Base-by-base conservation (phyloP, 129 eudicot genomes). In the Centaurea solstitialis region DNA sequence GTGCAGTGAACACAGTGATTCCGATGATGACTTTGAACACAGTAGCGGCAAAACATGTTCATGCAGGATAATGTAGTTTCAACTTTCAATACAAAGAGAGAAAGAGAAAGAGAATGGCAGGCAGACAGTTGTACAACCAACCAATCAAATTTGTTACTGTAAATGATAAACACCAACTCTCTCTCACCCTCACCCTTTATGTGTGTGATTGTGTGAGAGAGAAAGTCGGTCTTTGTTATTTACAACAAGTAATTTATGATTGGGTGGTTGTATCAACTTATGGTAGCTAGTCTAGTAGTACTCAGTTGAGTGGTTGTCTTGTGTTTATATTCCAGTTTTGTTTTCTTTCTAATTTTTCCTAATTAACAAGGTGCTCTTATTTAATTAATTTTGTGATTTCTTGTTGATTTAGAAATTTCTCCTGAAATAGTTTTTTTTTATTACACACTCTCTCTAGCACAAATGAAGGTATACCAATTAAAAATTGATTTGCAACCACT, bases 61-160 rank as follows among this genome's bases (percentile, higher is more conserved):
- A 13, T 93, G 98, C 92, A 85, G 69, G 81, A 91, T 93, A 70
- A 93, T 93, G 98, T 93, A 90, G 87, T 76, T 69, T 76, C 72
- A 53, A 13, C 10, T 50, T 75, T 7, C 69, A 37, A 41, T 7
- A 53, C 62, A 15, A 20, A 57, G 0, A 7, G 1, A 10, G 50
- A 41, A 0, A 11, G 15, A 5, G 15, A n/a, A n/a, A 57, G 53
- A 24, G 30, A 75, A 4, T 57, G 53, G 26, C 33, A 59, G 22
- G 7, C 21, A 59, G 22, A 2, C 21, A 4, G 21, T 37, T 22
- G 26, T 47, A 30, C 72, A 72, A 38, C 84, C 9, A n/a, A 35
- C 11, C 13, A 8, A 47, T 67, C 78, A 45, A 5, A 57, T 64
- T 61, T 62, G 78, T 72, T 62, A 73, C 61, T 72, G 83, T 65